These are phyloP conservation scores for Jackrogersella minutella DNA, from an alignment of 495 filamentous ascomycete genomes.

Conservation along the genomic window DNA sequence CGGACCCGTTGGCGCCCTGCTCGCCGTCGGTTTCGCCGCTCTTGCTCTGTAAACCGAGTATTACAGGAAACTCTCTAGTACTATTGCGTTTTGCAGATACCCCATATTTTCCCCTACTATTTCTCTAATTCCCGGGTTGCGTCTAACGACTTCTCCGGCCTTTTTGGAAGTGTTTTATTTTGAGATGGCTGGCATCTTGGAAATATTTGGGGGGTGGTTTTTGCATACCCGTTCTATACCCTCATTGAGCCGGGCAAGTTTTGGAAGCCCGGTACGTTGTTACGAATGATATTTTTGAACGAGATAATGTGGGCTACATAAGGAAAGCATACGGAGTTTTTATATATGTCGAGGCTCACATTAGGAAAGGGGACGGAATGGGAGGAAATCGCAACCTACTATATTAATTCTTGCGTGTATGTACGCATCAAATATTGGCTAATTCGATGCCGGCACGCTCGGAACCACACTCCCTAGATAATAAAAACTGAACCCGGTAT, in stretches of 20 bases:
- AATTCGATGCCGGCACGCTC: constrained; percentile 31
- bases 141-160: constrained; percentile 20
- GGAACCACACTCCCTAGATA: constrained; percentile 31
- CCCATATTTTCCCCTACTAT: constrained; percentile 11
- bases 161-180: constrained; percentile 9
- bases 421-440: constrained; percentile 30
- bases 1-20: constrained; percentile 42
- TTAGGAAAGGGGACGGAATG: neutral
- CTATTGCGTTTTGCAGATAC: constrained; percentile 38
- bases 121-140: constrained; percentile 17
- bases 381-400: constrained; percentile 13
- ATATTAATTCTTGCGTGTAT: constrained; percentile 29
- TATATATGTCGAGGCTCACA: constrained; percentile 28
- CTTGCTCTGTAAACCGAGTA: constrained; percentile 43
- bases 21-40: constrained; percentile 45
- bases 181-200: constrained; percentile 26
- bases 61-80: constrained; percentile 10
- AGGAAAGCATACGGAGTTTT: constrained; percentile 16
- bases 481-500: constrained; percentile 13
- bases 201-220: constrained; percentile 8
- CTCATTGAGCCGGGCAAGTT: constrained; percentile 32
- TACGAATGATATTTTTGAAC: constrained; percentile 31
- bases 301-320: constrained; percentile 30
- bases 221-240: constrained; percentile 37
- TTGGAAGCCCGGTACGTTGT: constrained; percentile 26